Conservation (phyloP, 2,329 filamentous ascomycete genomes). For the Aspergillus tamarii region DNA sequence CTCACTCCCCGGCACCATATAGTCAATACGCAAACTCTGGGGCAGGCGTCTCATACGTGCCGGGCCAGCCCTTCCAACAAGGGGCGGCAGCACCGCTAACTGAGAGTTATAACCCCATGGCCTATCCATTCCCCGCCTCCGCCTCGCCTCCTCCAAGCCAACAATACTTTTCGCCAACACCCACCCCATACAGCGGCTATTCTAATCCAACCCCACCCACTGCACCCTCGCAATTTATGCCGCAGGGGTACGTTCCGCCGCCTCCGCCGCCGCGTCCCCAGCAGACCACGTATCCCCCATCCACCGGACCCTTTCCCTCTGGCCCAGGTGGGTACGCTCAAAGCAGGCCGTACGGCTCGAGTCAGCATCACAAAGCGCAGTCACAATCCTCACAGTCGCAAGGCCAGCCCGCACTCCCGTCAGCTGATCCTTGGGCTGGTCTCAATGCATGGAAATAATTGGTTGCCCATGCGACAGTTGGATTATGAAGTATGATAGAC, state of each 20-base stretch:
- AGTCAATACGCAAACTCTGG: conserved; percentile 36
- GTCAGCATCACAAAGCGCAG: conserved; percentile 41
- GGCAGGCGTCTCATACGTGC: conserved; percentile 31
- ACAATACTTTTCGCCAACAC: conserved; percentile 41
- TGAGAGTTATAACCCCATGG: conserved; percentile 55
- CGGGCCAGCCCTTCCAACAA: conserved; percentile 43
- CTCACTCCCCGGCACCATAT: conserved; percentile 42
- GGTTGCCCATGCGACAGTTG: background rate
- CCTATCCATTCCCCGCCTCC: conserved; percentile 48
- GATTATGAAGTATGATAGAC: conserved; percentile 29
- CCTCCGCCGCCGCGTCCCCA: conserved; percentile 69
- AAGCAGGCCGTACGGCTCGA: conserved; percentile 44
- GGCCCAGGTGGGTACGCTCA: conserved; percentile 61
- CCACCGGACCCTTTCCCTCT: conserved; percentile 57
- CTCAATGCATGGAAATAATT: conserved; percentile 68
- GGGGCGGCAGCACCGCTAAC: conserved; percentile 46
- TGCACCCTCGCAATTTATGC: conserved; percentile 52
- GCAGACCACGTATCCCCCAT: conserved; percentile 45
- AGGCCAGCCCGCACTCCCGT: conserved; percentile 32
- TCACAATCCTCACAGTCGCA: conserved; percentile 38
- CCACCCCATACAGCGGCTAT: conserved; percentile 38
- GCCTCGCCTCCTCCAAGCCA: conserved; percentile 48
- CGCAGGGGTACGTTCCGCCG: conserved; percentile 68
- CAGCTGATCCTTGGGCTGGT: conserved; percentile 69
- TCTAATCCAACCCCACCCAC: conserved; percentile 39